Conservation (phyloP, 352 stramenopile species). For the Halophytophthora polymorphica region DNA sequence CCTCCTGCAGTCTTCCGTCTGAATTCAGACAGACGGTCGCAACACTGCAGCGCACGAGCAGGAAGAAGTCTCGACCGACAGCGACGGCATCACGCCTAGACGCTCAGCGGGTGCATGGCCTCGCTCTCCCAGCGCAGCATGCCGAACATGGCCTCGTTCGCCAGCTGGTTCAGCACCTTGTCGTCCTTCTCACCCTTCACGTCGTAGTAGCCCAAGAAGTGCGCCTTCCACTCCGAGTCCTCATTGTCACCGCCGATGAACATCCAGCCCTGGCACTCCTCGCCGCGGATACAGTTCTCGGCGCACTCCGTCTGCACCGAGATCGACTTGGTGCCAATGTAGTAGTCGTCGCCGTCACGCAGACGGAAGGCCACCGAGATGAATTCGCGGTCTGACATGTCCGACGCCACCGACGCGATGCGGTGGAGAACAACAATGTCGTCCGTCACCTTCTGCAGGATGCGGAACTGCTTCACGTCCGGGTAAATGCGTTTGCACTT, state of each 20-base stretch:
- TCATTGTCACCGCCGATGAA: conserved; percentile 71
- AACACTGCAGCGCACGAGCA: too few relatives aligned
- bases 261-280: conserved; percentile 83
- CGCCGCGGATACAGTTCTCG: conserved; percentile 77
- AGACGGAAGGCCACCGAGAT: conserved; percentile 77
- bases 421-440: conserved; percentile 80
- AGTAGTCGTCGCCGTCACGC: conserved; percentile 75
- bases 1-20: too few relatives aligned
- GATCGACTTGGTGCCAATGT: conserved; percentile 75
- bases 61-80: too few relatives aligned
- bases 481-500: conserved; percentile 84
- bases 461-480: conserved; percentile 80
- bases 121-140: conserved; percentile 86
- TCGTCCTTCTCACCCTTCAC: conserved; percentile 83
- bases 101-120: conserved; percentile 75
- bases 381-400: conserved; percentile 72
- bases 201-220: conserved; percentile 82
- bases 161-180: conserved; percentile 79
- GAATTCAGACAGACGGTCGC: too few relatives aligned
- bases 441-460: conserved; percentile 81
- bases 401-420: conserved; percentile 70
- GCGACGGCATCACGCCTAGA: conserved; percentile 30
- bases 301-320: conserved; percentile 62
- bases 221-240: conserved; percentile 64
- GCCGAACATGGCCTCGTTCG: conserved; percentile 84